Conservation (phyloP, 352 stramenopile genomes). For the Phytophthora brassicae region DNA sequence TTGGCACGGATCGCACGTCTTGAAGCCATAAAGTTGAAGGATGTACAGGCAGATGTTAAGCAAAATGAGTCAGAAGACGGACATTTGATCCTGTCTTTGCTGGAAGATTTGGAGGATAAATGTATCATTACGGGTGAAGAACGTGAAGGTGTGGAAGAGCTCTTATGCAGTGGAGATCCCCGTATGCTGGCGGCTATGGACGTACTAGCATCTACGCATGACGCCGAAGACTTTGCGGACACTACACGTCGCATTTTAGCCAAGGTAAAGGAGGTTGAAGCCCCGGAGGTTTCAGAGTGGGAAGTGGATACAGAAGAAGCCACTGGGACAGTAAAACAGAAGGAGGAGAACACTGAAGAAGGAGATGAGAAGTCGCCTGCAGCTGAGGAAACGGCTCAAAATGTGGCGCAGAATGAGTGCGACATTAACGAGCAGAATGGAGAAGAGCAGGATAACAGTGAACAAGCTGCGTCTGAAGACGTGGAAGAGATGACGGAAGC, state of each 20-base stretch:
- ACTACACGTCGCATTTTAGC: slow-evolving; percentile 50
- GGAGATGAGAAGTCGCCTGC: not conserved
- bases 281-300: no score
- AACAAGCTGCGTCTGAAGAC: not conserved
- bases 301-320: slow-evolving; percentile 9
- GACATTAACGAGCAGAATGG: slow-evolving; percentile 4
- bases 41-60: slow-evolving; percentile 8
- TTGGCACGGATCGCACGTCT: slow-evolving; percentile 51
- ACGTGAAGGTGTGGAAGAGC: slow-evolving; percentile 27
- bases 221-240: slow-evolving; percentile 56
- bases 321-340: not conserved
- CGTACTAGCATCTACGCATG: slow-evolving; percentile 50
- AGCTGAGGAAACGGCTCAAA: not conserved
- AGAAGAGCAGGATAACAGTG: not conserved
- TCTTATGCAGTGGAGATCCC: slow-evolving; percentile 37
- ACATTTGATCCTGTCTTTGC: slow-evolving; percentile 18
- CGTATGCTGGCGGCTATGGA: slow-evolving; percentile 58
- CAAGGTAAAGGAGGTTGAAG: slow-evolving; percentile 4
- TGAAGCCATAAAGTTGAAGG: slow-evolving; percentile 23
- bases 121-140: slow-evolving; percentile 32
- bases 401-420: not conserved
- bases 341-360: not conserved
- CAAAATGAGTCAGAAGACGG: slow-evolving; percentile 25
- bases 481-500: not conserved
- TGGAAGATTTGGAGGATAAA: slow-evolving; percentile 33